Evolutionary conservation across 2,329 filamentous ascomycete species (phyloP).

Genomic region (Huntiella omanensis): DNA sequence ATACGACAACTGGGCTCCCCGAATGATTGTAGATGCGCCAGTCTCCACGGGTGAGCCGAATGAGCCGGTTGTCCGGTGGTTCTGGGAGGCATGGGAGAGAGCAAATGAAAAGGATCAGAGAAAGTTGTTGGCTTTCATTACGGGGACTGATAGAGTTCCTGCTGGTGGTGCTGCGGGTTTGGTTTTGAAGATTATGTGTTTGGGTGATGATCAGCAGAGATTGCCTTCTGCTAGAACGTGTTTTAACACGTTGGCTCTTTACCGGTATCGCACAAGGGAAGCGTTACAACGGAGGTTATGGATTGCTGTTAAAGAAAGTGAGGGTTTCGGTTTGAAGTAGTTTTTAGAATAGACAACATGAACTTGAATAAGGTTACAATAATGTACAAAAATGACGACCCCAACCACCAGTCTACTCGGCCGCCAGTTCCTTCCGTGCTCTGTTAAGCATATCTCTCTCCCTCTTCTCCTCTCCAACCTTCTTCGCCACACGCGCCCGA

Average conservation of each 20-base stretch:
- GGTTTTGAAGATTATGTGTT: constrained; percentile 54
- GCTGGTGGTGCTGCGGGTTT: constrained; percentile 71
- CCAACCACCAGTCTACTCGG: not conserved
- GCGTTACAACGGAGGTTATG: constrained; percentile 57
- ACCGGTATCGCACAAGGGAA: constrained; percentile 47
- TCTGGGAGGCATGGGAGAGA: constrained; percentile 64
- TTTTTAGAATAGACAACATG: not conserved
- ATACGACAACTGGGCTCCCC: constrained; percentile 57
- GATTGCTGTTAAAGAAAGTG: constrained; percentile 74
- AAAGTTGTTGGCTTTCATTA: constrained; percentile 69
- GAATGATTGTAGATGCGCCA: too few species aligned
- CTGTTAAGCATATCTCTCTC: constrained; percentile 10
- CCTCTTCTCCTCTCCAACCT: constrained; percentile 7
- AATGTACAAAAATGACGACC: not conserved
- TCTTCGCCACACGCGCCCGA: constrained; percentile 4
- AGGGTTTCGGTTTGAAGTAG: constrained; percentile 61
- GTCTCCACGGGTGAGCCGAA: constrained; percentile 12
- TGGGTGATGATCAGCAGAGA: constrained; percentile 53
- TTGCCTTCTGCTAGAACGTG: constrained; percentile 80
- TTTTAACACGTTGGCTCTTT: constrained; percentile 70
- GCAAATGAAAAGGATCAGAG: constrained; percentile 51
- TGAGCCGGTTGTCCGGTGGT: constrained; percentile 61
- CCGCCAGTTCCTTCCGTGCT: constrained; percentile 7
- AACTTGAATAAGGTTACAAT: too few species aligned
- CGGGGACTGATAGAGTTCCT: constrained; percentile 76